Base-by-base conservation (phyloP, 225 moss, liverwort and hornwort species). In the Anthoceros angustus region DNA sequence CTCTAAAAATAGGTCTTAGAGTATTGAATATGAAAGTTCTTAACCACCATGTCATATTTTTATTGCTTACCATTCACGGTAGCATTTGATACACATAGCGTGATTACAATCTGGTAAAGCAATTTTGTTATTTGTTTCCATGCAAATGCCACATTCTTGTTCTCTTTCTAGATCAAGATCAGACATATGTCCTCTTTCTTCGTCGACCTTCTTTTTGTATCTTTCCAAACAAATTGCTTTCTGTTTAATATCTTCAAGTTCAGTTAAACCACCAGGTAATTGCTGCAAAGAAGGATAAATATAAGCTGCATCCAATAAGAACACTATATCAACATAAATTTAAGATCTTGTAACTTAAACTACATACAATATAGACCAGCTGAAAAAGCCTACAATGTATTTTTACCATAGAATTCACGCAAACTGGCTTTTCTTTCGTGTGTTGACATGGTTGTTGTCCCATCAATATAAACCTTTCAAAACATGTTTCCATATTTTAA, bases 51-150 rank as follows among this genome's bases (percentile, higher is more conserved):
- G 46, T 48, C 5, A 2, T 48, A 48, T 12, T 18, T 12, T 18
- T 6, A 5, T 18, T 12, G 12, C 1, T 21, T 70, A 74, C 74
- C 74, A 74, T 74, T 74, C 74, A 21, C 74, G 70, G 21, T 74
- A 74, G 40, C 70, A 74, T 43, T 70, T 74, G 25, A 74, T 69
- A 66, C 74, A 74, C 74, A 74, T 74, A 63, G 70, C 74, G 66
- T 74, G 74, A 41, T 74, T 74, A 62, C 74, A 74, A 67, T 74
- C 74, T 61, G 74, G 74, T 61, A 74, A 66, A 8, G 62, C 74
- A 70, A 74, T 70, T 43, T 70, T 74, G 26, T 69, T 74, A 39
- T 74, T 74, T 26, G 70, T 74, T 70, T 70, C 74, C 70, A 74
- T 70, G 41, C 70, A 70, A 32, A 74, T 70, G 10, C 70, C 74